phyloP scores from a whole-genome alignment of 2,329 filamentous ascomycete species.

The Alternaria triticimaculans region DNA sequence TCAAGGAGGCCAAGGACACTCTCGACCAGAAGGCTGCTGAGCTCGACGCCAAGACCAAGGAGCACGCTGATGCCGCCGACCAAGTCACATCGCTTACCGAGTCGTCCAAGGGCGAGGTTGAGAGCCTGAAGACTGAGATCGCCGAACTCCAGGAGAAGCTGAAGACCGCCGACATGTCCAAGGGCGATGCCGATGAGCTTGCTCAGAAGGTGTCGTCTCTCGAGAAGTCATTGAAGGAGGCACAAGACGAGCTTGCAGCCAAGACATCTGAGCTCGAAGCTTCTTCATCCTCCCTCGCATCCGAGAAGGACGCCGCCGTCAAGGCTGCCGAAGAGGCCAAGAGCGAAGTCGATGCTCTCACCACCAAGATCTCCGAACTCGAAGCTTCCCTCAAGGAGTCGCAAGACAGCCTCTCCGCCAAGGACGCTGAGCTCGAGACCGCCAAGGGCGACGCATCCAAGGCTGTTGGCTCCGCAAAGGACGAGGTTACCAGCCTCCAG shows the following conservation, averaged over 20 bases:
- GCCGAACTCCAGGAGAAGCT: conserved; percentile 32
- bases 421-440: conserved; percentile 29
- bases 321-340: conserved; percentile 35
- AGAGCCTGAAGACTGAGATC: conserved; percentile 32
- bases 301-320: conserved; percentile 29
- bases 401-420: conserved; percentile 28
- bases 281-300: conserved; percentile 23
- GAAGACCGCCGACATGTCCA: conserved; percentile 30
- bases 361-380: conserved; percentile 35
- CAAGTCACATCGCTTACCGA: conserved; percentile 22
- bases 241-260: conserved; percentile 28
- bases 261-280: conserved; percentile 34
- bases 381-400: conserved; percentile 32
- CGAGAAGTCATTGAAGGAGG: conserved; percentile 35
- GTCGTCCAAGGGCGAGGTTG: conserved; percentile 31
- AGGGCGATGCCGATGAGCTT: conserved; percentile 36
- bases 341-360: conserved; percentile 29
- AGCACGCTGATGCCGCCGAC: conserved; percentile 20
- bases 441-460: conserved; percentile 22
- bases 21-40: conserved; percentile 30
- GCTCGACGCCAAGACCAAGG: conserved; percentile 27
- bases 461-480: conserved; percentile 24
- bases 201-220: conserved; percentile 35
- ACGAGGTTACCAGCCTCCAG: conserved; percentile 30
- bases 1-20: conserved; percentile 23